phyloP scores from a whole-genome alignment of 2,329 filamentous ascomycete genomes.

The Neobulgaria alba region DNA sequence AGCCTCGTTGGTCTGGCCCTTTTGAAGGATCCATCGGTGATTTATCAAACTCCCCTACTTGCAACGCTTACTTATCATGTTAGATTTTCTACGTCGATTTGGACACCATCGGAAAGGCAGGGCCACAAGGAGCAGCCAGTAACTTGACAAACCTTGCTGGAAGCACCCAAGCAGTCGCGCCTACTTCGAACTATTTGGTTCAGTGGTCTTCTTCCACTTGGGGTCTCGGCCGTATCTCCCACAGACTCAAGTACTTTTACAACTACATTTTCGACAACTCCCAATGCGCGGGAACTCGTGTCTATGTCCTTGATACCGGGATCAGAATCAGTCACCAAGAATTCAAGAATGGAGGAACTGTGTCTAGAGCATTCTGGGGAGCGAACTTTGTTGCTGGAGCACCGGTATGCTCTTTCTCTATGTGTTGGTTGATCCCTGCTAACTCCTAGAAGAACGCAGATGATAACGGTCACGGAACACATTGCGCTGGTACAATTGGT shows the following conservation, averaged over 20 bases:
- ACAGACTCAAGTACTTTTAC: conserved; percentile 7
- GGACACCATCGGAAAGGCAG: too few species aligned
- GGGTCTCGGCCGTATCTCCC: conserved; percentile 23
- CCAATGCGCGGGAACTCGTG: conserved; percentile 21
- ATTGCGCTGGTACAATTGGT: conserved; percentile 31
- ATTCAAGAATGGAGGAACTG: conserved; percentile 24
- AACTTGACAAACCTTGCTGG: not conserved
- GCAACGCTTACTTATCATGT: too few species aligned
- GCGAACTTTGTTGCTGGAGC: conserved; percentile 18
- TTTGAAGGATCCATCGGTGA: too few species aligned
- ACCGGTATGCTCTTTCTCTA: not conserved
- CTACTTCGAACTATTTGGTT: not conserved
- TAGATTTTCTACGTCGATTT: too few species aligned
- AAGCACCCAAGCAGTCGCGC: too few species aligned
- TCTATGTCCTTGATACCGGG: conserved; percentile 27
- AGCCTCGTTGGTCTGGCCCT: too few species aligned
- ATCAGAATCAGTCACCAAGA: conserved; percentile 35
- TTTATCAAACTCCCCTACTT: too few species aligned
- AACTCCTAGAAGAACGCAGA: too few species aligned
- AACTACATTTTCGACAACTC: conserved; percentile 20
- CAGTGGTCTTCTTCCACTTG: conserved; percentile 12
- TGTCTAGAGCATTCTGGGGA: conserved; percentile 19
- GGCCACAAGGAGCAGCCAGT: too few species aligned
- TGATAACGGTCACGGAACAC: conserved; percentile 32
- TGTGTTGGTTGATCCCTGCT: conserved; percentile 17